These are phyloP conservation scores for Clavispora phyllophila DNA, from an alignment of 805 yeast genomes.

Conservation along the genomic window DNA sequence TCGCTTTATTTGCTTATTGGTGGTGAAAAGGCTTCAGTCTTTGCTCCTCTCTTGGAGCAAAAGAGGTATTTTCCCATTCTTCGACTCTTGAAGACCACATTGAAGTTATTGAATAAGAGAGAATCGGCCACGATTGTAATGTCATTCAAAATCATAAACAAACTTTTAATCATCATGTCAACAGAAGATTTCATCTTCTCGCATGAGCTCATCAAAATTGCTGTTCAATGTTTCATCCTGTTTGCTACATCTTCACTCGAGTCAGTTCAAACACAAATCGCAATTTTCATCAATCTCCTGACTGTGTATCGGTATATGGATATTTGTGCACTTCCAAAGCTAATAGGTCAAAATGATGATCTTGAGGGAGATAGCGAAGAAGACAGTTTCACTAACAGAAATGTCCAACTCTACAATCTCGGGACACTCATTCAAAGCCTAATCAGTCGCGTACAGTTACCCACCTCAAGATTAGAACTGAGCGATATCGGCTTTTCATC, in stretches of 20 bases:
- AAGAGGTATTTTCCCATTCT: slow-evolving; percentile 17
- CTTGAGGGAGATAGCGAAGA: background rate
- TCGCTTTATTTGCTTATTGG: slow-evolving; percentile 20
- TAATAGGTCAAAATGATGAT: slow-evolving; percentile 12
- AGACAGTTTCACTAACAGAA: background rate
- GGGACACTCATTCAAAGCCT: slow-evolving; percentile 21
- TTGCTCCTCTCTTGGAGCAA: slow-evolving; percentile 15
- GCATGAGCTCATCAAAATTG: slow-evolving; percentile 33
- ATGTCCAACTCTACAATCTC: slow-evolving; percentile 15
- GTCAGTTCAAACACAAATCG: slow-evolving; percentile 38
- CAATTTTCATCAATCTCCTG: slow-evolving; percentile 42
- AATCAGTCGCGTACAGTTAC: slow-evolving; percentile 11
- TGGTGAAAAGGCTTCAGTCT: slow-evolving; percentile 14
- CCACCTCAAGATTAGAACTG: slow-evolving; percentile 8
- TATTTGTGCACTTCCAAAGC: slow-evolving; percentile 19
- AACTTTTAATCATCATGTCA: slow-evolving; percentile 36
- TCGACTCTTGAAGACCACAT: slow-evolving; percentile 14
- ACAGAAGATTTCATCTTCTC: slow-evolving; percentile 36
- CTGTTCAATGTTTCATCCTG: slow-evolving; percentile 29
- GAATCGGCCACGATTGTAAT: slow-evolving; percentile 21
- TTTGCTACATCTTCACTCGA: slow-evolving; percentile 40
- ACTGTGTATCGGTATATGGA: slow-evolving; percentile 33
- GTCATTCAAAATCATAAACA: slow-evolving; percentile 42
- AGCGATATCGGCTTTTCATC: slow-evolving; percentile 11
- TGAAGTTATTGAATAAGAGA: slow-evolving; percentile 13